These are phyloP conservation scores for Phytomonas francai DNA, from an alignment of 208 protist genomes.

Conservation along the genomic window DNA sequence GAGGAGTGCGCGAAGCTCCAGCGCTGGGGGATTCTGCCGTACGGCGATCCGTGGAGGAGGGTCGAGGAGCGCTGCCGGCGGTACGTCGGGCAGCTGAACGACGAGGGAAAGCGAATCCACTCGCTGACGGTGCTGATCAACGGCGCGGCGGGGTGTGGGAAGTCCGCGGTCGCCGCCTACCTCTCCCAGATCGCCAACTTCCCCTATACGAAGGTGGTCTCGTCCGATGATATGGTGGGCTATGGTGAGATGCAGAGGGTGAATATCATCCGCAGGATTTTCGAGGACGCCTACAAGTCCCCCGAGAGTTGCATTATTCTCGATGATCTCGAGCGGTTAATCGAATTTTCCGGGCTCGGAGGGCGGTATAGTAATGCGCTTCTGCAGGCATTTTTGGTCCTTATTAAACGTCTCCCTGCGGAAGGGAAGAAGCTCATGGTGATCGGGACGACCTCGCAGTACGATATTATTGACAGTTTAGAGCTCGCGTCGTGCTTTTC, in stretches of 20 bases:
- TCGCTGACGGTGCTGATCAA: constrained; percentile 92
- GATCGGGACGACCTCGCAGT: constrained; percentile 91
- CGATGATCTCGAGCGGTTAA: constrained; percentile 96
- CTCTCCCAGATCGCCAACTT: constrained; percentile 88
- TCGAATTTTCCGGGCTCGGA: constrained; percentile 96
- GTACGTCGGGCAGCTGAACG: constrained; percentile 81
- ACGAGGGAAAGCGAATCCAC: constrained; percentile 81
- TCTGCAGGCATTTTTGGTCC: constrained; percentile 94
- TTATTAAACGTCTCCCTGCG: constrained; percentile 92
- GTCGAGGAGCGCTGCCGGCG: constrained; percentile 38
- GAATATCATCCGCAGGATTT: constrained; percentile 94
- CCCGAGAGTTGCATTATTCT: constrained; percentile 94
- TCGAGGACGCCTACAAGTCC: constrained; percentile 99
- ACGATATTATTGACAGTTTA: constrained; percentile 84
- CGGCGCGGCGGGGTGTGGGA: constrained; percentile 88
- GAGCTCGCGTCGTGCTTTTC: constrained; percentile 91
- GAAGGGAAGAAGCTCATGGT: constrained; percentile 91
- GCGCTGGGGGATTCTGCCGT: constrained; percentile 92
- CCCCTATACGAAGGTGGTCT: constrained; percentile 97
- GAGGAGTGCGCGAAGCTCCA: constrained; percentile 87
- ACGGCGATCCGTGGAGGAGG: constrained; percentile 76
- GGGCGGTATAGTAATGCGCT: constrained; percentile 98
- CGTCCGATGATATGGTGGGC: constrained; percentile 89
- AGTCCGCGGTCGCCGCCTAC: constrained; percentile 94
- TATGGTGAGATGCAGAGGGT: constrained; percentile 86